These are phyloP conservation scores for Osmanthus fragrans DNA, from an alignment of 257 asterid genomes.

Conservation along the genomic window DNA sequence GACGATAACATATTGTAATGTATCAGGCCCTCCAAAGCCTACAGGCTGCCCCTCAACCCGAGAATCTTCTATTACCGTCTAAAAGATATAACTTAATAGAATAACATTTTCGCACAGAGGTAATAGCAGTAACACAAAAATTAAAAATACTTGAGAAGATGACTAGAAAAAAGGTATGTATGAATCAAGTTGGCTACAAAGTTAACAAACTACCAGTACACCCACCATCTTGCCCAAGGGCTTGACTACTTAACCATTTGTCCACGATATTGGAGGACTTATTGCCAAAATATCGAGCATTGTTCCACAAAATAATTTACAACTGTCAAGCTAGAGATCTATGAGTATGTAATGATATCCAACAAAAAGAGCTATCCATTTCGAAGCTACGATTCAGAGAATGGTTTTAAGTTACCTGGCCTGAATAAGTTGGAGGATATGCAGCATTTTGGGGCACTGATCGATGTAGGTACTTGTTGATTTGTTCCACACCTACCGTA, in stretches of 20 bases:
- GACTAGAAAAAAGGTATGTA: neutral
- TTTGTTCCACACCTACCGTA: conserved; percentile 67
- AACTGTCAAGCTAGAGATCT: neutral
- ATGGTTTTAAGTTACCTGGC: conserved; percentile 49
- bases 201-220: neutral
- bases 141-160: neutral
- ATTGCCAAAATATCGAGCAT: neutral
- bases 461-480: conserved; percentile 66
- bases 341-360: neutral
- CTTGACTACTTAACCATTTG: neutral
- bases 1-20: no score
- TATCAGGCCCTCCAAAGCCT: no score
- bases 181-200: neutral
- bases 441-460: conserved; percentile 71
- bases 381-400: no score
- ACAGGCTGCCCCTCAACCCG: no score
- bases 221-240: neutral
- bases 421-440: conserved; percentile 70
- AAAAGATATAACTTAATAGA: no score
- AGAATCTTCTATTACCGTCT: no score
- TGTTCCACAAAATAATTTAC: neutral
- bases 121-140: neutral
- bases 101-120: no score
- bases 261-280: conserved; percentile 22
- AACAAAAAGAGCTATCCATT: no score